Base-by-base conservation (phyloP, 495 filamentous ascomycete genomes). In the Articulospora tetracladia region DNA sequence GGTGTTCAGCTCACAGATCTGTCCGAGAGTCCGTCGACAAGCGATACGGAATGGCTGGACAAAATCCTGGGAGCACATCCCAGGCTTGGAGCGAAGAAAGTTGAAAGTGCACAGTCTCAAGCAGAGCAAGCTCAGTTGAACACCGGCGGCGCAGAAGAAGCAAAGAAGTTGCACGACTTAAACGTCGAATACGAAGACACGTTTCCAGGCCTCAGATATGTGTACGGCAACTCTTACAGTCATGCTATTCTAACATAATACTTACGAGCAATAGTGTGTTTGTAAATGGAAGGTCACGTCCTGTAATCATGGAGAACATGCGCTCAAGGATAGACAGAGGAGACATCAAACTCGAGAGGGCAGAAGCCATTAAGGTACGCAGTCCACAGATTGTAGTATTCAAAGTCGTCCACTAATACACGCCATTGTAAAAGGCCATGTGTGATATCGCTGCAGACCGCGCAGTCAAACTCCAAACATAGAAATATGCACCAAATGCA, bases 181-280 rank as follows among this genome's bases (percentile, higher is more conserved):
- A 98, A 98, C 70, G 73, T 73, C 3, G 83, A 89, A 73, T 98
- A 97, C 69, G 94, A 97, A 73, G 76, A 73, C 39, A 79, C 65
- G 47, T 98, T 95, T 74, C 91, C 91, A 8, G 89, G 93, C 3
- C 69, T 98, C 69, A 77, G 86, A 75, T 97, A 96, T 78, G 90
- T 97, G 79, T 89, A 83, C 52, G 84, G 36, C 34, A 44, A 53
- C 53, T 53, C 59, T 52, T 39, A 61, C 41, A 53, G 54, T 49
- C 59, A 30, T 52, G n/a, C n/a, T n/a, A n/a, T n/a, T n/a, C 55
- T 34, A 36, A 55, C 12, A 10, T 13, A 7, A 24, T 39, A 62
- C 41, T 62, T 34, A 64, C 11, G 57, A 22, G 54, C 53, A 23
- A 51, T 61, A 89, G 87, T 50, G 85, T 91, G 8, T 98, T 95